Evolutionary conservation across 768 basidiomycete genomes (phyloP).

Genomic region (Saitozyma sp.): DNA sequence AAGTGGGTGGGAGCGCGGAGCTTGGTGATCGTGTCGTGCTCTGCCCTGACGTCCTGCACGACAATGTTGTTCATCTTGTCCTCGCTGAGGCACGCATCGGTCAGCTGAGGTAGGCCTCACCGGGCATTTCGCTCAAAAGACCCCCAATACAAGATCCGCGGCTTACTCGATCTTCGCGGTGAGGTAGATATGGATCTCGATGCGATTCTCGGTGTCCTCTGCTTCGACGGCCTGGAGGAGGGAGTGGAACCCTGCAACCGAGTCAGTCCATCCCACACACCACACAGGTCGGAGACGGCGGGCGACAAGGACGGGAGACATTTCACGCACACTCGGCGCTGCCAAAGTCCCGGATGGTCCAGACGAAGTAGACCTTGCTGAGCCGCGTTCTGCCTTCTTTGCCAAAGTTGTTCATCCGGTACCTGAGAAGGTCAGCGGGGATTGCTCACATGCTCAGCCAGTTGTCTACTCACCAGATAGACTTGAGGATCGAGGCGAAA

Average conservation of each 20-base stretch:
- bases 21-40: constrained; percentile 85
- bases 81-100: constrained; percentile 54
- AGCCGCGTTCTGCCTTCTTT: constrained; percentile 70
- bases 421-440: constrained; percentile 47
- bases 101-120: neutral
- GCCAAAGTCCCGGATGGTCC: constrained; percentile 93
- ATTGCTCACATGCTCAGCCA: neutral
- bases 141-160: neutral
- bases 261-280: neutral
- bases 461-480: constrained; percentile 63
- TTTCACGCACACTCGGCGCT: constrained; percentile 49
- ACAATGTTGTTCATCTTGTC: constrained; percentile 94
- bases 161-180: constrained; percentile 75
- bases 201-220: constrained; percentile 78
- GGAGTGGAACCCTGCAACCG: constrained; percentile 67
- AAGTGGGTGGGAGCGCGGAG: constrained; percentile 90
- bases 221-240: constrained; percentile 90
- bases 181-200: constrained; percentile 87
- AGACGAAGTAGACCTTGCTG: constrained; percentile 80
- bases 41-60: constrained; percentile 87
- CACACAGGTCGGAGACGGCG: too few relatives aligned
- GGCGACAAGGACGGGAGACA: too few relatives aligned
- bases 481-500: constrained; percentile 81
- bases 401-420: constrained; percentile 87
- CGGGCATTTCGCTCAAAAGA: neutral